Evolutionary conservation across 2,329 filamentous ascomycete species (phyloP), one percentile per base, ranked within the genome.

Genomic region (Chaetomium globosum): DNA sequence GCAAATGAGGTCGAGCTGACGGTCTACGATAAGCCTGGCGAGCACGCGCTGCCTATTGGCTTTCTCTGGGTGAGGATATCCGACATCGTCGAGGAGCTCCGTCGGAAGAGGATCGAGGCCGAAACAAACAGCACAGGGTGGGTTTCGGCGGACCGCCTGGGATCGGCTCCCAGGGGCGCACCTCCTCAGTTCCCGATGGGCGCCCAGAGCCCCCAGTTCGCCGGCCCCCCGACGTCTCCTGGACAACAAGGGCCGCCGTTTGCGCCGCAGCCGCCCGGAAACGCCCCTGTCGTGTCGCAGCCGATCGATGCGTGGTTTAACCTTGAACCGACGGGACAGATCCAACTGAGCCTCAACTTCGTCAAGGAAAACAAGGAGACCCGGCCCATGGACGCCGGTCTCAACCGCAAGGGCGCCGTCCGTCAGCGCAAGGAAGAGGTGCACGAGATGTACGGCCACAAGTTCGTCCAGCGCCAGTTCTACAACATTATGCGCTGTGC

Each of bases 401-500:
- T 99, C 69, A 92, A 92, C 69, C 91, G 95, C 76, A 96, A 97
- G 80, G 95, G 94, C 74, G 95, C 95, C 69, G 93, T 99, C 71
- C 92, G 95, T 71, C 94, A 99, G 80, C 92, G 92, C 75, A 99
- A 99, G 81, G 95, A 99, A 78, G 93, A 98, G 74, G 89, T 99
- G 4, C 92, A 97, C 80, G 95, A 99, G 80, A 97, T 97, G 83
- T 97, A 97, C 76, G 95, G 95, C 57, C 95, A 99, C 88, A 99
- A 98, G 80, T 99, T 99, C 75, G 89, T 98, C 63, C 91, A 95
- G 74, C 93, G 97, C 77, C 95, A 97, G 77, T 99, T 99, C 79
- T 99, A 98, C 88, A 99, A 98, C 84, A 97, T 99, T 75, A 99
- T 99, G 95, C 94, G 95, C 68, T 99, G 95, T 79, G 95, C 95